A percentile compares a stretch with the other conserved stretches of the same genome.
Conservation (phyloP, 257 asterid genomes). For the Mentha longifolia region DNA sequence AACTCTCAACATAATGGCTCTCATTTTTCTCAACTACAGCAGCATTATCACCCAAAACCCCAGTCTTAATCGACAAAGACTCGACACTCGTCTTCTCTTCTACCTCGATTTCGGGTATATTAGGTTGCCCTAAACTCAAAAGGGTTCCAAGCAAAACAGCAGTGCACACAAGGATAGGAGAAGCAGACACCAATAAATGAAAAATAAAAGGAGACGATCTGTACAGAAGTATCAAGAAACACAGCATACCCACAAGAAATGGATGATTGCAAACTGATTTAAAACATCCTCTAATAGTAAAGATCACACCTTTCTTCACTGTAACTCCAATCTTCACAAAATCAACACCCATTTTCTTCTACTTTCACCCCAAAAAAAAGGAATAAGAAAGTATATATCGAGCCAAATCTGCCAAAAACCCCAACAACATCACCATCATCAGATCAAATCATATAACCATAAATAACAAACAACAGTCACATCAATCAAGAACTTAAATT, state of each 20-base stretch:
- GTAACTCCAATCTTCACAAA: constrained; percentile 59
- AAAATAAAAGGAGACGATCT: constrained; percentile 76
- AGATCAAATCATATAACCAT: constrained; percentile 44
- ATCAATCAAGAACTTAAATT: constrained; percentile 42
- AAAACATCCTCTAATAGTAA: constrained; percentile 51
- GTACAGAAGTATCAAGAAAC: constrained; percentile 67
- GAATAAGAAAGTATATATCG: neutral
- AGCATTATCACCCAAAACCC: constrained; percentile 43
- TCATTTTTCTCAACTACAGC: constrained; percentile 52
- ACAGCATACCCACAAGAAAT: constrained; percentile 64
- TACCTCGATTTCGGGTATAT: constrained; percentile 73
- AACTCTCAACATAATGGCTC: constrained; percentile 54
- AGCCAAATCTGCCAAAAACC: constrained; percentile 51
- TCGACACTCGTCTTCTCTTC: constrained; percentile 55
- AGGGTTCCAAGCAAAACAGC: constrained; percentile 87
- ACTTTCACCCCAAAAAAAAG: constrained; percentile 14
- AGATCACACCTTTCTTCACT: constrained; percentile 57
- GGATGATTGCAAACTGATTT: constrained; percentile 76
- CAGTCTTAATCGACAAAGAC: constrained; percentile 44
- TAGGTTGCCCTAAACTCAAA: constrained; percentile 80
- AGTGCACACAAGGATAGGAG: constrained; percentile 88
- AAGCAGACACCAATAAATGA: constrained; percentile 71
- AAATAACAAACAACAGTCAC: constrained; percentile 25
- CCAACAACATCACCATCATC: constrained; percentile 31
- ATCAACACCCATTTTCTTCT: constrained; percentile 54